Evolutionary conservation across 306 rosid genomes (phyloP).

Genomic region (Medicago lupulina): DNA sequence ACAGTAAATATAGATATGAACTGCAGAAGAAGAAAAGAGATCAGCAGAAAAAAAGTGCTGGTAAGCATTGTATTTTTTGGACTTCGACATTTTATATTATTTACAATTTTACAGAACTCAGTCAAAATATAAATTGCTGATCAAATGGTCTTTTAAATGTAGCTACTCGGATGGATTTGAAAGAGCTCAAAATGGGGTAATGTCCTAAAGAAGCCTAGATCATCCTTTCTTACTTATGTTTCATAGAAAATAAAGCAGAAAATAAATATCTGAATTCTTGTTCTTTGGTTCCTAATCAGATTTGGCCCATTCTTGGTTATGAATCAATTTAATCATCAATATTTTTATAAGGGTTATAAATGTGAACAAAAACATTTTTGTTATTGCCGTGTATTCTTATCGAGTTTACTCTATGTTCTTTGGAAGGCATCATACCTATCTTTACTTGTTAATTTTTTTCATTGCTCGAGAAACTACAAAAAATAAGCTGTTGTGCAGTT

Average conservation of each 20-base stretch:
- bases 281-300: slow-evolving; percentile 31
- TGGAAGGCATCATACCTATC: slow-evolving; percentile 23
- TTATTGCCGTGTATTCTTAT: neutral
- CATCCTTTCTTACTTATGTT: slow-evolving; percentile 21
- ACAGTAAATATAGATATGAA: slow-evolving; percentile 94
- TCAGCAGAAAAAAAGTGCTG: slow-evolving; percentile 98
- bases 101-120: slow-evolving; percentile 40
- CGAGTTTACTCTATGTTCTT: neutral
- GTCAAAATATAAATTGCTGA: slow-evolving; percentile 55
- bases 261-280: slow-evolving; percentile 23
- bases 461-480: slow-evolving; percentile 13
- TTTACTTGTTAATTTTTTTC: slow-evolving; percentile 3
- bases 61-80: slow-evolving; percentile 58
- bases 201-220: slow-evolving; percentile 36
- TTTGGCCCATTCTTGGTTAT: slow-evolving; percentile 8
- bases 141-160: slow-evolving; percentile 58
- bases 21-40: slow-evolving; percentile 91
- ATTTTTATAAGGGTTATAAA: slow-evolving; percentile 28
- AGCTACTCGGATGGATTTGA: slow-evolving; percentile 96
- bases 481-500: slow-evolving; percentile 19
- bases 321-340: slow-evolving; percentile 23
- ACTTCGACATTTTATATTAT: slow-evolving; percentile 40
- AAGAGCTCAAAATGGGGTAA: slow-evolving; percentile 99
- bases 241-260: slow-evolving; percentile 14
- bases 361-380: slow-evolving; percentile 21